phyloP scores from a whole-genome alignment of 208 protist genomes.

The Acanthamoeba castellanii region DNA sequence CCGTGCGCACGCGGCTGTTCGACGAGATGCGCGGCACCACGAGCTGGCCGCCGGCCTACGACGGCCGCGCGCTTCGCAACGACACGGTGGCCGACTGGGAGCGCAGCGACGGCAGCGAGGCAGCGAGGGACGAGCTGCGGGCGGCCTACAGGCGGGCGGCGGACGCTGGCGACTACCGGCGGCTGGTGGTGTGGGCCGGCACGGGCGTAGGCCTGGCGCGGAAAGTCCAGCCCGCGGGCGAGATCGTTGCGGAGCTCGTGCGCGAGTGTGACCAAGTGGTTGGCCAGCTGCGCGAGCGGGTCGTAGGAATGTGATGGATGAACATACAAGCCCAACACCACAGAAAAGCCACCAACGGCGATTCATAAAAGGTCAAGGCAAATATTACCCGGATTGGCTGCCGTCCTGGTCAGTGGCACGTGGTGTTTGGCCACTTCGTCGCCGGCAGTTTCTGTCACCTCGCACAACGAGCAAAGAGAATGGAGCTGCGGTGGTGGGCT shows the following conservation, averaged over 20 bases:
- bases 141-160: not conserved
- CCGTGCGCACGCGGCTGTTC: slow-evolving; percentile 45
- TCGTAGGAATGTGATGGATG: no score
- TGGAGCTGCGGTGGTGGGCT: not conserved
- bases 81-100: slow-evolving; percentile 30
- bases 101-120: not conserved
- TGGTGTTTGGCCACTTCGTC: no score
- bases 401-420: no score
- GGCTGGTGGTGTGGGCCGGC: slow-evolving; percentile 64
- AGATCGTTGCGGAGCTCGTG: slow-evolving; percentile 8
- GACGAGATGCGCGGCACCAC: slow-evolving; percentile 60
- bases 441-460: no score
- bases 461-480: not conserved
- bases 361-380: no score
- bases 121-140: not conserved
- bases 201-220: slow-evolving; percentile 36
- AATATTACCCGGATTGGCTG: no score
- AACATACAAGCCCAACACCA: no score
- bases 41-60: slow-evolving; percentile 5
- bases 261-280: not conserved
- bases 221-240: not conserved
- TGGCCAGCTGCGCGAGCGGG: not conserved
- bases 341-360: no score
- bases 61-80: slow-evolving; percentile 53
- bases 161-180: not conserved